Percentiles rank a stretch among this genome's conserved stretches.
Evolutionary conservation across 352 stramenopile genomes (phyloP).

Genomic region (Globisporangium okanoganense): DNA sequence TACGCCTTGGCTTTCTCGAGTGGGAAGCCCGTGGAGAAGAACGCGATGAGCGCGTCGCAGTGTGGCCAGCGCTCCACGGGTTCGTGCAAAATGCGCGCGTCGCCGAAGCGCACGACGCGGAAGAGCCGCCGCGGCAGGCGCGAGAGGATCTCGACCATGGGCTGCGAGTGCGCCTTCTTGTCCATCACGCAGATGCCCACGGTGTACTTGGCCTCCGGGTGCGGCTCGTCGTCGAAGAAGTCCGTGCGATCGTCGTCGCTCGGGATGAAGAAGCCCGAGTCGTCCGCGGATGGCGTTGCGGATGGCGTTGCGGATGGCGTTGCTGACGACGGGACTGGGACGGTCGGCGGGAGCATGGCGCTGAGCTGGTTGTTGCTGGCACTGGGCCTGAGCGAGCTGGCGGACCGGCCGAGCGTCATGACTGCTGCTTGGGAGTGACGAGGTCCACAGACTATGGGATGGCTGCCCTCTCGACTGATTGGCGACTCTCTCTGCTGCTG

Average conservation of each 20-base stretch:
- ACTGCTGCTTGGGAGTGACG: background rate
- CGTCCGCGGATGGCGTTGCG: background rate
- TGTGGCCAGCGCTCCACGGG: constrained; percentile 92
- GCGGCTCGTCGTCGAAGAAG: constrained; percentile 6
- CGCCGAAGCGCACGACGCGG: constrained; percentile 96
- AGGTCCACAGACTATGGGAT: background rate
- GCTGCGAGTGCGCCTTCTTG: constrained; percentile 94
- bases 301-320: background rate
- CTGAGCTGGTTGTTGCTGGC: constrained; percentile 14
- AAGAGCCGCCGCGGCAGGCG: constrained; percentile 89
- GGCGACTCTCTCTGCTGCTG: constrained; percentile 7
- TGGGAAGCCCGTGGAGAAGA: constrained; percentile 98
- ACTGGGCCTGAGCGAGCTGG: constrained; percentile 12
- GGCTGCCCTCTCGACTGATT: constrained; percentile 5
- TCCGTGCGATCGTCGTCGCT: constrained; percentile 11
- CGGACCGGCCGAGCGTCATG: constrained; percentile 16
- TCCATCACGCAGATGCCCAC: constrained; percentile 98
- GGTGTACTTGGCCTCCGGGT: constrained; percentile 30
- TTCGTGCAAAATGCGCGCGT: constrained; percentile 94
- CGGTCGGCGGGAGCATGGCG: constrained; percentile 6
- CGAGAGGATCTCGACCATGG: constrained; percentile 96
- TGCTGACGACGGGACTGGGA: background rate
- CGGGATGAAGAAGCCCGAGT: constrained; percentile 18
- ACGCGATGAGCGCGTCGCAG: constrained; percentile 97
- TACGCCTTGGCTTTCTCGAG: constrained; percentile 97